A percentile compares a stretch with the other conserved stretches of the same genome.
These are phyloP conservation scores for Sporobolus alterniflorus DNA, from an alignment of 202 grass and related monocot species.

Conservation along the genomic window DNA sequence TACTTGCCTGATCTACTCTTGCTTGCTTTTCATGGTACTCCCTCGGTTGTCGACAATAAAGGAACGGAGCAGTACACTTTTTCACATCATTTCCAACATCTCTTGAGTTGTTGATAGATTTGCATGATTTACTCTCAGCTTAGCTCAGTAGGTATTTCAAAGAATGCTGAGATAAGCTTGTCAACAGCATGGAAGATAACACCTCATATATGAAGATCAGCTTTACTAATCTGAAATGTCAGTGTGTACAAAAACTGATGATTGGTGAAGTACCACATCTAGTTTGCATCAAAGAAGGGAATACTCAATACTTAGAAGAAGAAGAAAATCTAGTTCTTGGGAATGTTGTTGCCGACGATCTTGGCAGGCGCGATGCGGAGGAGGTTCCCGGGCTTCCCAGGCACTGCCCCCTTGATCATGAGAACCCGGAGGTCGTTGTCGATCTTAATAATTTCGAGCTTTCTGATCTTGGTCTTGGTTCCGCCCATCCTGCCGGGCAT, in stretches of 20 bases:
- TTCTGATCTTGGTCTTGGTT: slow-evolving; percentile 85
- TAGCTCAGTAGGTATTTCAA: neutral
- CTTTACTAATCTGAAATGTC: slow-evolving; percentile 16
- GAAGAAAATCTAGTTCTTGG: slow-evolving; percentile 67
- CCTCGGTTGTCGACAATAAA: too few relatives aligned
- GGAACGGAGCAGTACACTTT: too few relatives aligned
- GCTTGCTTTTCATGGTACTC: too few relatives aligned
- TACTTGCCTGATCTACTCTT: too few relatives aligned
- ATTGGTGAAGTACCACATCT: slow-evolving; percentile 16
- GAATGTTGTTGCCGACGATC: slow-evolving; percentile 97
- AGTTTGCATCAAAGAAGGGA: neutral
- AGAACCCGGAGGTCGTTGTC: slow-evolving; percentile 75
- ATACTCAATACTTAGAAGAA: neutral
- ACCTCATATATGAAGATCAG: neutral
- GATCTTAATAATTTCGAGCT: slow-evolving; percentile 84
- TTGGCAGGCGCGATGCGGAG: slow-evolving; percentile 86
- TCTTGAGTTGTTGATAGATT: neutral
- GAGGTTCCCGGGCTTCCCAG: slow-evolving; percentile 91
- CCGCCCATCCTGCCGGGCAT: slow-evolving; percentile 91
- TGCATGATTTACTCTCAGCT: neutral
- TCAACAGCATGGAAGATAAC: neutral
- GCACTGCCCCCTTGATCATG: slow-evolving; percentile 90
- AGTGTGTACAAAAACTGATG: slow-evolving; percentile 44
- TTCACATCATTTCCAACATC: neutral
- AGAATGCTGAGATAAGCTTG: neutral